Base-by-base conservation (phyloP, 2,329 filamentous ascomycete genomes). In the Ophiostoma novo-ulmi region DNA sequence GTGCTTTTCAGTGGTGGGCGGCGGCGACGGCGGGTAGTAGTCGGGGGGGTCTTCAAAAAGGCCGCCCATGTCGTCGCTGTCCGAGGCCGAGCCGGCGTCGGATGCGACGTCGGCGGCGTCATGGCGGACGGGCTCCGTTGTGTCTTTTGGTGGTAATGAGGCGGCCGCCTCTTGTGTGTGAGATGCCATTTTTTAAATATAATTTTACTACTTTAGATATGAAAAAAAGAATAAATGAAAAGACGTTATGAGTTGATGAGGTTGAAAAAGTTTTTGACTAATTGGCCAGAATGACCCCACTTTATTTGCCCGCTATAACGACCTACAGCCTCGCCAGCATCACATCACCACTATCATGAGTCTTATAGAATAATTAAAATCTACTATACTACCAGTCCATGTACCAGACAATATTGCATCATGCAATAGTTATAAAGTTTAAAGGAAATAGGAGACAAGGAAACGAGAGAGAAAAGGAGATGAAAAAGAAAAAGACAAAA, bases 1-100 rank as follows among this genome's bases (percentile, higher is more conserved):
- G 82, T 96, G 91, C 63, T 87, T 85, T 73, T 91, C 88, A 73
- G 87, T 88, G 2, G 91, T 94, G 8, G 92, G 88, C 67, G 89
- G 86, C 67, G 91, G 91, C 66, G 93, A 89, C 0, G 92, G 88
- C 66, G 90, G 87, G 78, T 92, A 95, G 82, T 87, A 97, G 77
- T 88, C 92, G 70, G 88, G 86, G 7, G 94, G 94, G 74, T 97
- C 94, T 70, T 90, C 81, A 82, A 97, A 97, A 69, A 74, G 73
- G 70, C 80, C 81, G 72, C 79, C 78, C 44, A 79, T 78, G 72
- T 79, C 77, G 68, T 79, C 75, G 31, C 8, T 14, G 70, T 58
- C 52, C 7, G 52, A 58, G 72, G 79, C 77, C 44, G 44, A 48
- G 67, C 79, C 75, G 31, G 7, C 7, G 70, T 58, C 67, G 22